Base-by-base conservation (phyloP, 2,329 filamentous ascomycete genomes). In the Botrytis fabae region DNA sequence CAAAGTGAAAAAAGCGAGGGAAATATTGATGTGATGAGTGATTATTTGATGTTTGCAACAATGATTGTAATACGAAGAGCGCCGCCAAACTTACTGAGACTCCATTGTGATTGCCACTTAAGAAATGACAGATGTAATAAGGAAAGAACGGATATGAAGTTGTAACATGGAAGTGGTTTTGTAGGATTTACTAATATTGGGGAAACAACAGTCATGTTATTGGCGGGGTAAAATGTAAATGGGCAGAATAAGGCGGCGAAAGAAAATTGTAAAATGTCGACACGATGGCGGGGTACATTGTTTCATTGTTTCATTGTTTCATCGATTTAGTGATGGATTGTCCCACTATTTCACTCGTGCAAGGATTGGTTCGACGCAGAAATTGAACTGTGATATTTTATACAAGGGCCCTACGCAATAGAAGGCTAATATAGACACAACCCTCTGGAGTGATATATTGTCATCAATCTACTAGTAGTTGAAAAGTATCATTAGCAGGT, bases 191-290 rank as follows among this genome's bases (percentile, higher is more conserved):
- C 42, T 38, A 38, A 38, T 38, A 38, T 38, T 32, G n/a, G 46
- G 35, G 38, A 28, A 63, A 63, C 25, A 7, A 40, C 18, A 46
- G 46, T 28, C n/a, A 51, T 62, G 14, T 62, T 40, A 5, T 25
- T 66, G 64, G 64, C 64, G 46, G 64, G 64, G 64, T 54, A 40
- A 32, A 64, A 46, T 44, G 42, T 48, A 65, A 22, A 25, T 28
- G 35, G 64, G 46, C 64, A 68, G 35, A 54, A 68, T 40, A 32
- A 68, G 64, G 64, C 64, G 64, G 64, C 51, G 64, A 20, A 54
- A n/a, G 12, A 62, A 14, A 42, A n/a, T 42, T 63, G 25, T 42
- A 18, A 42, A 4, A 62, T 38, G 40, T 9, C n/a, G 16, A 32
- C 16, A 28, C 3, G 38, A 44, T 28, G 16, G 38, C 22, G 60